Base-by-base conservation (phyloP, 2,329 filamentous ascomycete genomes). In the Clonostachys solani region DNA sequence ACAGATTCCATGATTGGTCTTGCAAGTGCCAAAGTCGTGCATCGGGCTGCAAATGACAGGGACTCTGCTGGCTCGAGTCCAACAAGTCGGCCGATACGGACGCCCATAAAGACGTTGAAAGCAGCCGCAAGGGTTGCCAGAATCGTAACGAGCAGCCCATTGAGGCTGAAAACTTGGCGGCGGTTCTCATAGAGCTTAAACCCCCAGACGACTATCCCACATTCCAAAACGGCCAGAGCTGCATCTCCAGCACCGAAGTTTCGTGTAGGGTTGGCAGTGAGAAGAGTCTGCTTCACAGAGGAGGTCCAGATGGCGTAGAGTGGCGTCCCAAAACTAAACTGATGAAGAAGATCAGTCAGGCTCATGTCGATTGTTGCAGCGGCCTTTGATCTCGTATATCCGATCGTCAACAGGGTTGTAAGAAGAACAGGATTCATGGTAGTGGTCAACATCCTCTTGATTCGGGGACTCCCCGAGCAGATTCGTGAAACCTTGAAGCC, bases 101-200 rank as follows among this genome's bases (percentile, higher is more conserved):
- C 71, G 3, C 68, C 69, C 10, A 69, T 50, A 12, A 69, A 67
- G 15, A 75, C 64, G 46, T 75, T 78, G 33, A 58, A 62, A 0
- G 64, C 60, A 1, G 75, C 73, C 0, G 66, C 59, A 1, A 56
- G 43, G 1, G 62, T 50, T 10, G 69, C 68, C 4, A 73, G 58
- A 5, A 66, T 7, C 5, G 72, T 51, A 0, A 70, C 67, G 3
- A 68, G 58, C 5, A 71, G 36, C 0, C 75, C 75, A 0, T 66
- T 66, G 2, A 63, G 52, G 18, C 71, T 75, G 42, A 73, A 64
- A 2, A 79, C 62, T 44, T 74, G 72, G 3, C 53, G 50, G 5
- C 74, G 72, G 57, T 72, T 76, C 51, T 77, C 73, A 52, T 71
- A 76, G 5, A 79, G 63, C 58, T 78, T 79, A 52, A 79, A 69